Conservation (phyloP, 2,329 filamentous ascomycete species). For the Cladophialophora chaetospira region DNA sequence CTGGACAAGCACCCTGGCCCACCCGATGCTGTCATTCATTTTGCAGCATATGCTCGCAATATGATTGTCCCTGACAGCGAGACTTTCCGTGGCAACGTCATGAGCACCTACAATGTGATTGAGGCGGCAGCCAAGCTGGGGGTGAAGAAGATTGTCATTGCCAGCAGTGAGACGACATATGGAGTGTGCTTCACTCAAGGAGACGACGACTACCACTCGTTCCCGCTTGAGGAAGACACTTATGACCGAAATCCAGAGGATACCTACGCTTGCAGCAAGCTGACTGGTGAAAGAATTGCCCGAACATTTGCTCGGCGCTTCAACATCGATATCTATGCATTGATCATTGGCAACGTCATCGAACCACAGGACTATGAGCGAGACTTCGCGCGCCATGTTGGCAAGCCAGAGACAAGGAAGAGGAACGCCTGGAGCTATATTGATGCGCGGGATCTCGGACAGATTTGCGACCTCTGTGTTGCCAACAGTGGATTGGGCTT, state of each 20-base stretch:
- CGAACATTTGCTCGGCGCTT: conserved; percentile 60
- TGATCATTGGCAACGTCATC: conserved; percentile 64
- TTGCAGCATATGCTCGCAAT: conserved; percentile 61
- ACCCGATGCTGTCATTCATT: conserved; percentile 65
- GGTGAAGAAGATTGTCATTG: conserved; percentile 64
- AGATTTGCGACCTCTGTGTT: conserved; percentile 60
- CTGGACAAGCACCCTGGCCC: conserved; percentile 43
- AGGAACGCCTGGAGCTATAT: conserved; percentile 66
- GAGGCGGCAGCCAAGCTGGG: conserved; percentile 64
- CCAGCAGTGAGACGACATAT: conserved; percentile 62
- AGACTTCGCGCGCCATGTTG: conserved; percentile 56
- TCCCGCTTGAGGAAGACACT: conserved; percentile 59
- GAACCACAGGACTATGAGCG: conserved; percentile 62
- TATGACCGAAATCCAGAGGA: conserved; percentile 64
- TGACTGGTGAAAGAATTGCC: conserved; percentile 60
- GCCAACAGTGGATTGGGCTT: conserved; percentile 60
- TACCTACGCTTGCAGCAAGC: conserved; percentile 62
- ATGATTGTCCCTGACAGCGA: conserved; percentile 64
- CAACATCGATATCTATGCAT: conserved; percentile 59
- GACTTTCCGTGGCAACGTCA: conserved; percentile 59
- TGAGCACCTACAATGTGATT: conserved; percentile 63
- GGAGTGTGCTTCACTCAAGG: conserved; percentile 65
- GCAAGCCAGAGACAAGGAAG: conserved; percentile 54
- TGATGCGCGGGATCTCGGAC: conserved; percentile 62
- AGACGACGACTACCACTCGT: conserved; percentile 57